phyloP scores from a whole-genome alignment of 73 alveolate genomes.

The Symbiodinium pilosum region DNA sequence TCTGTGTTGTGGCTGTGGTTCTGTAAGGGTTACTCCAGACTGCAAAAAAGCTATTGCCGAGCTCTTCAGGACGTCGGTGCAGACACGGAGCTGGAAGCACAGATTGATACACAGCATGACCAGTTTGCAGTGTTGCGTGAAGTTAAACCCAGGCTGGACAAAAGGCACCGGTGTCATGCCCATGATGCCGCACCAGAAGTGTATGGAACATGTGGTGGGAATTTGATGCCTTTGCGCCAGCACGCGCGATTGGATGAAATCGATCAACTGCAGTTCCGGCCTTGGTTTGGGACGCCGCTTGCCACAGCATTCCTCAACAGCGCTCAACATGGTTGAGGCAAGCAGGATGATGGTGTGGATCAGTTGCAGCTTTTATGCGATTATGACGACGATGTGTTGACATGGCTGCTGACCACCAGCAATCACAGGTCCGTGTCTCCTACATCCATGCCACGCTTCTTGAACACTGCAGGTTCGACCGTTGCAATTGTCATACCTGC shows the following conservation, averaged over 20 bases:
- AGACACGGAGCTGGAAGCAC: too few species aligned
- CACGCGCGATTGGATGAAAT: slow-evolving; percentile 76
- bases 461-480: slow-evolving; percentile 28
- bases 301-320: too few species aligned
- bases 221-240: background rate
- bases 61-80: too few species aligned
- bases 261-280: slow-evolving; percentile 66
- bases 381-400: background rate
- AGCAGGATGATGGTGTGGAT: slow-evolving; percentile 23
- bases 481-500: background rate
- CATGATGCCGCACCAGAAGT: too few species aligned
- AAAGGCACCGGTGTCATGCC: too few species aligned
- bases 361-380: background rate
- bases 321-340: too few species aligned
- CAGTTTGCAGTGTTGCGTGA: too few species aligned
- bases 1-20: background rate
- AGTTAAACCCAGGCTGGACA: slow-evolving; percentile 60
- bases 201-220: too few species aligned
- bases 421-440: background rate
- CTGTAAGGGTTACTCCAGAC: background rate
- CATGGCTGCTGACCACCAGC: background rate
- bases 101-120: too few species aligned
- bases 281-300: background rate
- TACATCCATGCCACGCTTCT: slow-evolving; percentile 68
- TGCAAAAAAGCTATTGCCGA: too few species aligned